Evolutionary conservation across 306 rosid species (phyloP), one percentile per base, ranked within the genome.

Genomic region (Sicyos edulis): DNA sequence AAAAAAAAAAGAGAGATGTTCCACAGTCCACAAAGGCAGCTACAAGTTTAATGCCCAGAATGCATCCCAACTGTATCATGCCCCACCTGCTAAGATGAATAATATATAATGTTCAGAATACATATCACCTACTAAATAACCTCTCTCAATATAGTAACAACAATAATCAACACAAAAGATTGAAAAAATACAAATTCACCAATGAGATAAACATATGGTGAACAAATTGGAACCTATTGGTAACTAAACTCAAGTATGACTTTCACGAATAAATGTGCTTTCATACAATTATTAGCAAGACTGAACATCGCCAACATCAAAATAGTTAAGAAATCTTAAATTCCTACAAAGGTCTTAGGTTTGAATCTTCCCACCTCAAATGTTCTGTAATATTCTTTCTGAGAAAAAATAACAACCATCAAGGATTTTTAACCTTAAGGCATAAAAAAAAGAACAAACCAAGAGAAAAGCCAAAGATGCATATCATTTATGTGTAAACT

Each of bases 11-110:
- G 53, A 70, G 13, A 65, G 1, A 3, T 42, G 53, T 53, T 61
- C 77, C 82, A 75, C 74, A 70, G 74, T 60, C 85, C 71, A 69
- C 60, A 47, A 71, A 62, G 47, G 73, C 49, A 64, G 81, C 71
- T 14, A 42, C 73, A 16, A 55, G 57, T 74, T 70, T 70, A 58
- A 20, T 60, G 66, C 11, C 7, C 50, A n/a, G 74, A 32, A 51
- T 10, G n/a, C 62, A 51, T 29, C 29, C 17, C 3, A 32, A 53
- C 29, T 16, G 29, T 71, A 54, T 53, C 62, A 52, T 71, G 62
- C 74, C 47, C 54, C n/a, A 37, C 74, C 74, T 71, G 74, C 11
- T 10, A 32, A 53, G 74, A 50, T 60, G 16, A 70, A 70, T 1
- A 20, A 65, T 16, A 65, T 10, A 9, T 42, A 42, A 11, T 4